Percentiles rank a stretch among this genome's conserved stretches.
phyloP scores from a whole-genome alignment of 2,329 filamentous ascomycete genomes.

The Aspergillus novoparasiticus region DNA sequence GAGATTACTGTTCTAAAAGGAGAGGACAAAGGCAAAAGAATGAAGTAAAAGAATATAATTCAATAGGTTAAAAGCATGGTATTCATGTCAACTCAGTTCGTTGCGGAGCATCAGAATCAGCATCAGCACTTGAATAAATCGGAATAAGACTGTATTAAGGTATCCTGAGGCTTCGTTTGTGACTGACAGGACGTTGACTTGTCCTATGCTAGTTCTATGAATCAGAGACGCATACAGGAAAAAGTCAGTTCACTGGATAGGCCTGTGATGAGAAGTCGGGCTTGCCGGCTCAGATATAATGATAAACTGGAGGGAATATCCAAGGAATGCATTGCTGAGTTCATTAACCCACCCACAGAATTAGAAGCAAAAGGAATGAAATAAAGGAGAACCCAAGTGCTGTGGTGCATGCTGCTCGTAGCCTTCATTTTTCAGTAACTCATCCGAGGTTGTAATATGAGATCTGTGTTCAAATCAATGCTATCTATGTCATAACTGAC shows the following conservation, averaged over 20 bases:
- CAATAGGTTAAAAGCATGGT: background rate
- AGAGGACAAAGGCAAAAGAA: background rate
- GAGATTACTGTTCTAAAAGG: background rate
- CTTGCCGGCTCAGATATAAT: background rate
- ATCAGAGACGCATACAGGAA: background rate
- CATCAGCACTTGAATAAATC: background rate
- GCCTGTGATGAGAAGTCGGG: background rate
- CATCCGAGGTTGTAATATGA: slow-evolving; percentile 17
- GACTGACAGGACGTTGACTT: background rate
- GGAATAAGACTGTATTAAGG: background rate
- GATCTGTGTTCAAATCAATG: slow-evolving; percentile 26
- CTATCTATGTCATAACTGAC: slow-evolving; percentile 36
- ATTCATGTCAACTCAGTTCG: background rate
- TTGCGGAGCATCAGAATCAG: background rate
- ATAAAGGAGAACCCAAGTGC: slow-evolving; percentile 6
- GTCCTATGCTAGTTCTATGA: background rate
- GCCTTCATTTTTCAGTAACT: slow-evolving; percentile 20
- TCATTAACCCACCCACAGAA: background rate
- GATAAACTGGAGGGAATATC: background rate
- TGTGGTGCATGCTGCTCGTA: slow-evolving; percentile 14
- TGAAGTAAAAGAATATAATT: background rate
- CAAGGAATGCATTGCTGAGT: background rate
- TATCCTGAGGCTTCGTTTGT: background rate
- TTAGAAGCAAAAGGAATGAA: background rate
- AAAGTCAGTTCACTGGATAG: background rate